These are phyloP conservation scores for Cyclotella distinguenda DNA, from an alignment of 108 stramenopile species.

Conservation along the genomic window DNA sequence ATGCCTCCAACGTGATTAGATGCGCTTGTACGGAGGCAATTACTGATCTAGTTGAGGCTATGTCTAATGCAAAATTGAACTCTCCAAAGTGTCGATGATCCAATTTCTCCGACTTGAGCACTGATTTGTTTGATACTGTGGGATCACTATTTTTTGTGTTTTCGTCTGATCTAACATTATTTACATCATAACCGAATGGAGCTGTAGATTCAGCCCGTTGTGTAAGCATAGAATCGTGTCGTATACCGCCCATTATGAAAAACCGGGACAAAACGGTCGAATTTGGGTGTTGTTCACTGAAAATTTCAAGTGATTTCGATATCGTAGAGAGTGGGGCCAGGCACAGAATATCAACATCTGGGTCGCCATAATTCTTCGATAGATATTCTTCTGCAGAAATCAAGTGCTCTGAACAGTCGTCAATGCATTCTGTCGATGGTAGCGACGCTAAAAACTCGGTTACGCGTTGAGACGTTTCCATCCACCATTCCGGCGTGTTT, in stretches of 20 bases:
- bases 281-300: not conserved
- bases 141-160: not conserved
- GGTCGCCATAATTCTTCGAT: constrained; percentile 22
- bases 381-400: constrained; percentile 25
- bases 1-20: constrained; percentile 32
- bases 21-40: constrained; percentile 4
- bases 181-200: constrained; percentile 26
- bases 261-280: constrained; percentile 2
- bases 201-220: constrained; percentile 38
- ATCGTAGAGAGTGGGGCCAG: constrained; percentile 30
- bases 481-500: constrained; percentile 35
- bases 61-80: constrained; percentile 40
- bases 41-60: constrained; percentile 12
- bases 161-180: not conserved
- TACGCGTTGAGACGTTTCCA: constrained; percentile 18
- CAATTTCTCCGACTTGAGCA: not conserved
- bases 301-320: constrained; percentile 21
- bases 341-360: constrained; percentile 33
- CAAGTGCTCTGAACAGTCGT: not conserved
- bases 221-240: constrained; percentile 21
- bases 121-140: not conserved
- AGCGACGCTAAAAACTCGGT: constrained; percentile 29
- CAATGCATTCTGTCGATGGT: not conserved
- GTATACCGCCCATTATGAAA: constrained; percentile 41
- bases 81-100: constrained; percentile 25